phyloP scores from a whole-genome alignment of 768 basidiomycete genomes.

The Agaricus bisporus region DNA sequence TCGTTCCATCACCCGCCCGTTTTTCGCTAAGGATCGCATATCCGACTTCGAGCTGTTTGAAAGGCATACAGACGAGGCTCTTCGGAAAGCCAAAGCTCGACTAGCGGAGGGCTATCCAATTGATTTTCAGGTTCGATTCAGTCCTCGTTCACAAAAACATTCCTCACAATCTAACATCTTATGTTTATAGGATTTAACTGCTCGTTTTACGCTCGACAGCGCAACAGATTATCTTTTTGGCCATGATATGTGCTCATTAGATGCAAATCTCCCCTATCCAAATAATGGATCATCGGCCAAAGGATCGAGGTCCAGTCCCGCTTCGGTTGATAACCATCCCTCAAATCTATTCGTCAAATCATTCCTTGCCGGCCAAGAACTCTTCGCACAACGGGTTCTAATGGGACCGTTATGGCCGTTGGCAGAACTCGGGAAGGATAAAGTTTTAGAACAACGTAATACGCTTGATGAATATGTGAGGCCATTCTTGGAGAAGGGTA shows the following conservation, averaged over 20 bases:
- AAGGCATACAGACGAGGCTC: constrained; percentile 38
- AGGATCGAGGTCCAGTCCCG: constrained; percentile 9
- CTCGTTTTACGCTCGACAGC: constrained; percentile 54
- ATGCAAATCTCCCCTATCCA: constrained; percentile 44
- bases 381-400: constrained; percentile 31
- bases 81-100: constrained; percentile 39
- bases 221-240: constrained; percentile 56
- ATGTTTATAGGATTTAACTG: constrained; percentile 38
- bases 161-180: background rate
- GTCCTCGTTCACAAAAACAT: too few species aligned
- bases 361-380: constrained; percentile 42
- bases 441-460: constrained; percentile 26
- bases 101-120: constrained; percentile 44
- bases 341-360: constrained; percentile 40
- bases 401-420: constrained; percentile 45
- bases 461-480: constrained; percentile 36
- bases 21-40: constrained; percentile 53
- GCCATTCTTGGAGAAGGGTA: constrained; percentile 35
- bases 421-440: constrained; percentile 45
- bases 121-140: constrained; percentile 63
- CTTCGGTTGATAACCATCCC: constrained; percentile 19
- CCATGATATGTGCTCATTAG: constrained; percentile 38
- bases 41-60: constrained; percentile 58
- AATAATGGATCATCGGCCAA: constrained; percentile 20
- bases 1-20: constrained; percentile 55